phyloP scores from a whole-genome alignment of 2,329 filamentous ascomycete genomes.

The Pezicula carpinea region DNA sequence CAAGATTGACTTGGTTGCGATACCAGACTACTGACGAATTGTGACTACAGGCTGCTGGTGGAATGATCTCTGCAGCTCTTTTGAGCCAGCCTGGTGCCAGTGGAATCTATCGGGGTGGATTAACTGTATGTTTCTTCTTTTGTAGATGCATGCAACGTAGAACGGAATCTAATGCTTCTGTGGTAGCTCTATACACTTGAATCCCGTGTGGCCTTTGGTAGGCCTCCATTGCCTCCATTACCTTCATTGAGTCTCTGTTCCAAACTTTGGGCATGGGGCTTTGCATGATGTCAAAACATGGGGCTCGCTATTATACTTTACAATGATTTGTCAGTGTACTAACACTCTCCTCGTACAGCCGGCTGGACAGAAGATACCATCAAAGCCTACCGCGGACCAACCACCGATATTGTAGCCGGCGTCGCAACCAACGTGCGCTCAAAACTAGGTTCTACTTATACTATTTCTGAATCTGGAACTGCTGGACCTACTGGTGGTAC shows the following conservation, averaged over 20 bases:
- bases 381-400: conserved; percentile 54
- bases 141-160: no score
- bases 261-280: no score
- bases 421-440: conserved; percentile 51
- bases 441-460: conserved; percentile 52
- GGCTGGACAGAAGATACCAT: conserved; percentile 54
- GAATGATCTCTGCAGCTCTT: conserved; percentile 54
- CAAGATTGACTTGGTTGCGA: no score
- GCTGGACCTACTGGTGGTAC: conserved; percentile 58
- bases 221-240: background rate
- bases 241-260: no score
- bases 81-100: conserved; percentile 55
- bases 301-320: no score
- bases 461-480: conserved; percentile 55
- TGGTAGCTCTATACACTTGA: conserved; percentile 26
- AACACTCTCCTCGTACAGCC: no score
- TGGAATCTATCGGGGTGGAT: conserved; percentile 54
- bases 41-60: conserved; percentile 49
- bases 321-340: no score
- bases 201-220: conserved; percentile 27
- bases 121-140: conserved; percentile 37
- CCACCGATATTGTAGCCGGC: conserved; percentile 49
- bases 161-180: background rate
- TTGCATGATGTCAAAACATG: no score
- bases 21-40: no score